These are phyloP conservation scores for Omphalea diandra DNA, from an alignment of 441 rosid genomes.

Conservation along the genomic window DNA sequence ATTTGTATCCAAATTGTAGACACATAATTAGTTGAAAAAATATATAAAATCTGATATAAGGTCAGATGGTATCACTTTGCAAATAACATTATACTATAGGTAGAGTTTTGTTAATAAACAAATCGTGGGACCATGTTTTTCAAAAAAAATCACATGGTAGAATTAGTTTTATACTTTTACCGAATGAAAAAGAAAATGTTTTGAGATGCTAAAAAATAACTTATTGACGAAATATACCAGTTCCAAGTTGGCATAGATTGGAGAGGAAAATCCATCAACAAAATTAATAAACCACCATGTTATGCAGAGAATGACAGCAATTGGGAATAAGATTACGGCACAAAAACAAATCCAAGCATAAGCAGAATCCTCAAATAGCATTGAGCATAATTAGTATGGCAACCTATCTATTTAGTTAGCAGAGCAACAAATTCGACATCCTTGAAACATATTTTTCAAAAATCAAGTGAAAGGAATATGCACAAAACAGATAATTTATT, in stretches of 20 bases:
- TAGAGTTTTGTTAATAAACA: too few relatives aligned
- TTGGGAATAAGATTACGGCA: slow-evolving; percentile 94
- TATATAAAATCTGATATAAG: too few relatives aligned
- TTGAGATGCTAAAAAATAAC: slow-evolving; percentile 4
- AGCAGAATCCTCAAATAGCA: slow-evolving; percentile 25
- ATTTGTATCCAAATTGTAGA: too few relatives aligned
- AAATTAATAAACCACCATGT: slow-evolving; percentile 99
- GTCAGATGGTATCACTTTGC: too few relatives aligned
- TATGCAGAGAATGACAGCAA: slow-evolving; percentile 85
- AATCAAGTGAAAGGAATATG: neutral
- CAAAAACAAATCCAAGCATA: slow-evolving; percentile 30
- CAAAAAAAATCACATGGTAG: too few relatives aligned
- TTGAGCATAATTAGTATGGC: slow-evolving; percentile 1
- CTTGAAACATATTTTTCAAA: neutral
- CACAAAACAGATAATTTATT: neutral
- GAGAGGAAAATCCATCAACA: slow-evolving; percentile 97
- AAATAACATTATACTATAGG: too few relatives aligned
- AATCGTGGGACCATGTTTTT: too few relatives aligned
- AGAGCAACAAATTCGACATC: neutral
- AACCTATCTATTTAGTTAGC: neutral
- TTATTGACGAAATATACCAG: slow-evolving; percentile 76
- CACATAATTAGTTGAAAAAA: too few relatives aligned
- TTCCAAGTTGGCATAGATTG: slow-evolving; percentile 92
- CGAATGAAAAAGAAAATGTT: neutral
- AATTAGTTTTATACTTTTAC: too few relatives aligned